Evolutionary conservation across 2,329 filamentous ascomycete species (phyloP), one percentile per base, ranked within the genome.

Genomic region (Aspergillus texensis): DNA sequence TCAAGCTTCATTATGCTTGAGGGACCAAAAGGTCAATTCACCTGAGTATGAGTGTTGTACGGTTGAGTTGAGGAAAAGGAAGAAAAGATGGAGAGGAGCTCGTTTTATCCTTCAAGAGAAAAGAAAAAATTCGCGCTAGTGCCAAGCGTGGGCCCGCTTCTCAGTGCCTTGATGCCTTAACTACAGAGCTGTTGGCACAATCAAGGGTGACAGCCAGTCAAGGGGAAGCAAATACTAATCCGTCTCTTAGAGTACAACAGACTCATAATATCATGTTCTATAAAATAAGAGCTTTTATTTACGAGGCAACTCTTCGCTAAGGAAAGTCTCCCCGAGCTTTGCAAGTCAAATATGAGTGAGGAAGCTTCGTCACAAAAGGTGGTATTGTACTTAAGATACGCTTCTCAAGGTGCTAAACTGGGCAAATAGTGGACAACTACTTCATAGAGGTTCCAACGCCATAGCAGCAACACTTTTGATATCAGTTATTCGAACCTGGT

Each of bases 141-240:
- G 54, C 58, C 48, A 59, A 45, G 46, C 19, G 52, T 58, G 55
- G 55, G 19, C 57, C 61, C 48, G 3, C 30, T 28, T 12, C 10
- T 50, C 6, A n/a, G 6, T 64, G 57, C 53, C 62, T 66, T 54
- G 21, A 14, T 62, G 62, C 59, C 62, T 64, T 11, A 48, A n/a
- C 5, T 12, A n/a, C 43, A n/a, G 39, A 19, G 52, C n/a, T 9
- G 24, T 30, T 34, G 6, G 4, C 9, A 16, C 28, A 12, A 12
- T 26, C 8, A 8, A 48, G 21, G 6, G n/a, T 21, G 32, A 34
- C 4, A 14, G 8, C 50, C 52, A 55, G 52, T 39, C 6, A 55
- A 36, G 52, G n/a, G 32, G 52, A 39, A 14, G 30, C n/a, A 16
- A 55, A 55, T 39, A 55, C 50, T 54, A 54, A 54, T 36, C 30